Evolutionary conservation across 2,329 filamentous ascomycete genomes (phyloP).

Genomic region (Sarocladium oryzae): DNA sequence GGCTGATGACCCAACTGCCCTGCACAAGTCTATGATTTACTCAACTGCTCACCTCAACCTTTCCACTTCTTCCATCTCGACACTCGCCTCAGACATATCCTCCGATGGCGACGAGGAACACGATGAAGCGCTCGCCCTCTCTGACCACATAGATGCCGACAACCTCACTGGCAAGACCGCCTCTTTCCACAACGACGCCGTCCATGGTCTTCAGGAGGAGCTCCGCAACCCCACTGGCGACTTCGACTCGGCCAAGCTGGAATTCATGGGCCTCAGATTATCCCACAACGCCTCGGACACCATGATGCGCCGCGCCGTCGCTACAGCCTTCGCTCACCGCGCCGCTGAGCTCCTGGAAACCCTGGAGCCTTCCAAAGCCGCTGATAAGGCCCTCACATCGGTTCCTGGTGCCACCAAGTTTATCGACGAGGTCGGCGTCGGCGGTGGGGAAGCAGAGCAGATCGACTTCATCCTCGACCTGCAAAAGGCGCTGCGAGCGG

Average conservation of each 20-base stretch:
- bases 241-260: conserved; percentile 76
- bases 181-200: conserved; percentile 80
- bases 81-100: conserved; percentile 57
- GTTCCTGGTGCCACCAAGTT: conserved; percentile 49
- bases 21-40: conserved; percentile 52
- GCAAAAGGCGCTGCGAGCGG: conserved; percentile 69
- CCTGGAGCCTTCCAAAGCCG: conserved; percentile 57
- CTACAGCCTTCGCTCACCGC: conserved; percentile 76
- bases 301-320: conserved; percentile 81
- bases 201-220: conserved; percentile 79
- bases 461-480: conserved; percentile 76
- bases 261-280: conserved; percentile 90
- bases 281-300: conserved; percentile 84
- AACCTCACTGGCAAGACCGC: conserved; percentile 50
- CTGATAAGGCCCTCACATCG: conserved; percentile 52
- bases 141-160: conserved; percentile 69
- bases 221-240: conserved; percentile 69
- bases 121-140: conserved; percentile 48
- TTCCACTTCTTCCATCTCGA: conserved; percentile 50
- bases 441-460: conserved; percentile 68
- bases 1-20: conserved; percentile 40
- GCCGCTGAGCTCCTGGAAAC: conserved; percentile 60
- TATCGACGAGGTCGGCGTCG: conserved; percentile 53
- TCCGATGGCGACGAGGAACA: conserved; percentile 62
- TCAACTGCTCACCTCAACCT: conserved; percentile 46